phyloP scores from a whole-genome alignment of 2,329 filamentous ascomycete genomes.

The Talaromyces sp. region DNA sequence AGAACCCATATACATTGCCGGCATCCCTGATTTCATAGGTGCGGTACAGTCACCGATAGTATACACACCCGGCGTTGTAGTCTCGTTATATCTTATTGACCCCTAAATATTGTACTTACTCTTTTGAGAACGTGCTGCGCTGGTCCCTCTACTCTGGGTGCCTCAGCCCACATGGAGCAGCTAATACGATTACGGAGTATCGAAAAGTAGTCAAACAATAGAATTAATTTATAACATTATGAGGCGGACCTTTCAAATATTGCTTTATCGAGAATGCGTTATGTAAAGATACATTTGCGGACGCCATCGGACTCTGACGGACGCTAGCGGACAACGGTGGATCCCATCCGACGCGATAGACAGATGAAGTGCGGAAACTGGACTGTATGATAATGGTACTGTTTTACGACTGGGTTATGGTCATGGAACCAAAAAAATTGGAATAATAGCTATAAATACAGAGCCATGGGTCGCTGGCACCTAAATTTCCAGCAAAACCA shows the following conservation, averaged over 20 bases:
- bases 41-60: slow-evolving; percentile 11
- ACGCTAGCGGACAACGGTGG: not conserved
- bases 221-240: not conserved
- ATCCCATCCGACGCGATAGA: not conserved
- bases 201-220: not conserved
- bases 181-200: not conserved
- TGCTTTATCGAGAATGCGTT: not conserved
- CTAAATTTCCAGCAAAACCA: not conserved
- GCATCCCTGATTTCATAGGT: slow-evolving; percentile 12
- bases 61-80: slow-evolving; percentile 7
- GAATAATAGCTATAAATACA: not conserved
- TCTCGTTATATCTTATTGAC: not conserved
- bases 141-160: not conserved
- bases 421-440: not conserved
- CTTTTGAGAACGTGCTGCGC: not conserved
- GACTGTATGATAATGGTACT: not conserved
- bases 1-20: slow-evolving; percentile 10
- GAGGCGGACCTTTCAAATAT: not conserved
- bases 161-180: not conserved
- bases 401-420: not conserved
- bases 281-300: not conserved
- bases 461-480: not conserved
- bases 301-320: not conserved
- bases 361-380: not conserved
- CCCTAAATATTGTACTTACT: not conserved